Conservation (phyloP, 345 rosid species). For the Citrus glauca region DNA sequence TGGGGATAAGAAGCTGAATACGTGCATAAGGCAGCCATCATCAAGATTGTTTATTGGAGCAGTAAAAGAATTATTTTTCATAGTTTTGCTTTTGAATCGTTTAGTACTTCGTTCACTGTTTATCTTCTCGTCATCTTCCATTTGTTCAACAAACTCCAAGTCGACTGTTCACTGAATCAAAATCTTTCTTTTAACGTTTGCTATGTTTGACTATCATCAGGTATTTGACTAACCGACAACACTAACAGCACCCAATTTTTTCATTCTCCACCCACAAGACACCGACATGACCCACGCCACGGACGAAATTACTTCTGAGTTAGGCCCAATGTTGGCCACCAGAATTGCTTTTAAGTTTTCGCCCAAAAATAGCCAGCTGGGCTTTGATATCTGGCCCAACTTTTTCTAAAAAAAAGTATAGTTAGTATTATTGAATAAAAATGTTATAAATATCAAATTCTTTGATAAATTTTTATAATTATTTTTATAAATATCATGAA, state of each 20-base stretch:
- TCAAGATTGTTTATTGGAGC: conserved; percentile 71
- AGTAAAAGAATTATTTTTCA: conserved; percentile 6
- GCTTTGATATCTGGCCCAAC: too few species aligned
- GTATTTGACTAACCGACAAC: background rate
- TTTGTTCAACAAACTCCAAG: background rate
- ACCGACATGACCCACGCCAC: background rate
- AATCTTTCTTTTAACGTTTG: too few species aligned
- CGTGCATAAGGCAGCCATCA: conserved; percentile 98
- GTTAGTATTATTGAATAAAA: too few species aligned
- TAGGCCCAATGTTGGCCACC: too few species aligned
- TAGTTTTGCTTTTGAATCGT: background rate
- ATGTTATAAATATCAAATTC: too few species aligned
- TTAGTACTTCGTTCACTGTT: background rate
- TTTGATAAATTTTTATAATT: too few species aligned
- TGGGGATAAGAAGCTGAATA: conserved; percentile 91
- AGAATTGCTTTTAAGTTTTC: too few species aligned
- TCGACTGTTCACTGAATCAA: background rate
- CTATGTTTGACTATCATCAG: too few species aligned
- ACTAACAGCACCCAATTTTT: background rate
- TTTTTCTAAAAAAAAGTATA: too few species aligned
- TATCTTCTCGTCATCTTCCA: background rate
- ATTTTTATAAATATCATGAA: too few species aligned
- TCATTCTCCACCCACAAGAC: background rate
- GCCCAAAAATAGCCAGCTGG: too few species aligned
- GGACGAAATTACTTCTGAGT: background rate